A percentile compares a stretch with the other conserved stretches of the same genome.
These are phyloP conservation scores for Phytopythium cucurbitacearum DNA, from an alignment of 352 stramenopile species.

Conservation along the genomic window DNA sequence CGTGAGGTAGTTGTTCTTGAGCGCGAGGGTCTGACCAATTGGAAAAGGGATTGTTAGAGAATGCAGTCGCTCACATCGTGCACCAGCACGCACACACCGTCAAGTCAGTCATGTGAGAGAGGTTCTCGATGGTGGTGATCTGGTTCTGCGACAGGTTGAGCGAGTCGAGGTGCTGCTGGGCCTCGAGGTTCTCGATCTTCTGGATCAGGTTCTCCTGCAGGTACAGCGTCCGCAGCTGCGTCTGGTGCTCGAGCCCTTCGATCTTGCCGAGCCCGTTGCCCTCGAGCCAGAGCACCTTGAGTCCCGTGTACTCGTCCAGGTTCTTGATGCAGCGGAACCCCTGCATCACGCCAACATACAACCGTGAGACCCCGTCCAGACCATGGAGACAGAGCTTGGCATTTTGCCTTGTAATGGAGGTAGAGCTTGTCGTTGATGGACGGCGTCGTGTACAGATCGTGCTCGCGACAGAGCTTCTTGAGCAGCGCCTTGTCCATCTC, in stretches of 20 bases:
- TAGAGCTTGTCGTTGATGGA: constrained; percentile 96
- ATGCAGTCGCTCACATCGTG: not conserved
- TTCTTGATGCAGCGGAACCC: constrained; percentile 92
- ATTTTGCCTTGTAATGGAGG: constrained; percentile 90
- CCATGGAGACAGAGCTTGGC: not conserved
- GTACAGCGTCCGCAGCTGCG: constrained; percentile 88
- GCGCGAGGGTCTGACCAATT: constrained; percentile 42
- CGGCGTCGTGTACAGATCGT: constrained; percentile 90
- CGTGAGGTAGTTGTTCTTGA: constrained; percentile 75
- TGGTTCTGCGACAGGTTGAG: constrained; percentile 84
- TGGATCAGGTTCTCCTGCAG: constrained; percentile 95
- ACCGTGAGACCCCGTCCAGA: not conserved
- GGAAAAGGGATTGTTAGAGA: not conserved
- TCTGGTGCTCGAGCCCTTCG: constrained; percentile 87
- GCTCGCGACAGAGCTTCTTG: constrained; percentile 88
- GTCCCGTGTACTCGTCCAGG: constrained; percentile 92
- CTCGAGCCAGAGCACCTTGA: constrained; percentile 94
- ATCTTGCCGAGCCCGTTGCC: constrained; percentile 91
- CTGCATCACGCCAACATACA: constrained; percentile 5
- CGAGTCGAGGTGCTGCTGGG: constrained; percentile 53
- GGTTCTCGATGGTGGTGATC: constrained; percentile 72
- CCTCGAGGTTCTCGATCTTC: constrained; percentile 84
- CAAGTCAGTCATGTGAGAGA: constrained; percentile 62
- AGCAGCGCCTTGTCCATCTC: constrained; percentile 89
- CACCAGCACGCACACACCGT: constrained; percentile 29